Conservation (phyloP, 495 filamentous ascomycete species). For the Podospora bellae-mahoneyi region DNA sequence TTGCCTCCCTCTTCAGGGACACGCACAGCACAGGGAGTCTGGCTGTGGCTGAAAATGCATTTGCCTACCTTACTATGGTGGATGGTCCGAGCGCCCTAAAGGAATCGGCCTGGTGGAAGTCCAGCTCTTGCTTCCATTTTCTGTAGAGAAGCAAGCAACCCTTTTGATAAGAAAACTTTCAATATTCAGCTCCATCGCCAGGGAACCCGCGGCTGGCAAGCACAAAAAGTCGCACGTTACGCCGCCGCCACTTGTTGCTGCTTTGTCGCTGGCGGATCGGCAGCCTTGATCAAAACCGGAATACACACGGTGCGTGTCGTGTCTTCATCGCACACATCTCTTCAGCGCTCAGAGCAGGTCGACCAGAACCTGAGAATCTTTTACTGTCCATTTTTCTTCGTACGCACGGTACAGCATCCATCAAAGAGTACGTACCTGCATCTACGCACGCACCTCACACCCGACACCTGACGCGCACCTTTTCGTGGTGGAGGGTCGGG, state of each 20-base stretch:
- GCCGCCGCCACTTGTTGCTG: neutral
- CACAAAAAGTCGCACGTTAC: neutral
- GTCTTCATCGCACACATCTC: neutral
- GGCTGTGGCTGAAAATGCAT: neutral
- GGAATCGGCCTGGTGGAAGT: neutral
- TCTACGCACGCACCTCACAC: neutral
- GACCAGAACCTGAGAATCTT: no score
- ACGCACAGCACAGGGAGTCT: neutral
- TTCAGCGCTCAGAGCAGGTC: neutral
- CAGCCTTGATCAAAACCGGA: neutral
- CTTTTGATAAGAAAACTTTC: neutral
- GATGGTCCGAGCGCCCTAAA: no score
- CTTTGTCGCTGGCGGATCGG: neutral
- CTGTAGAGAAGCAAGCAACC: neutral
- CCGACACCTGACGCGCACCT: neutral
- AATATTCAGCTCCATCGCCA: neutral
- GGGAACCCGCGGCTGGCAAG: neutral
- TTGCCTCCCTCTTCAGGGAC: neutral
- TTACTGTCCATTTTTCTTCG: no score
- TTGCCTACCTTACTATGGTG: no score
- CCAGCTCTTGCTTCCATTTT: neutral
- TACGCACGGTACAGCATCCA: neutral
- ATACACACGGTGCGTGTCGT: neutral
- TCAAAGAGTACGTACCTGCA: neutral
- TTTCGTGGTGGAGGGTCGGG: neutral